These are phyloP conservation scores for Apiotrichum laibachii DNA, from an alignment of 1,284 basidiomycete genomes.

Conservation along the genomic window DNA sequence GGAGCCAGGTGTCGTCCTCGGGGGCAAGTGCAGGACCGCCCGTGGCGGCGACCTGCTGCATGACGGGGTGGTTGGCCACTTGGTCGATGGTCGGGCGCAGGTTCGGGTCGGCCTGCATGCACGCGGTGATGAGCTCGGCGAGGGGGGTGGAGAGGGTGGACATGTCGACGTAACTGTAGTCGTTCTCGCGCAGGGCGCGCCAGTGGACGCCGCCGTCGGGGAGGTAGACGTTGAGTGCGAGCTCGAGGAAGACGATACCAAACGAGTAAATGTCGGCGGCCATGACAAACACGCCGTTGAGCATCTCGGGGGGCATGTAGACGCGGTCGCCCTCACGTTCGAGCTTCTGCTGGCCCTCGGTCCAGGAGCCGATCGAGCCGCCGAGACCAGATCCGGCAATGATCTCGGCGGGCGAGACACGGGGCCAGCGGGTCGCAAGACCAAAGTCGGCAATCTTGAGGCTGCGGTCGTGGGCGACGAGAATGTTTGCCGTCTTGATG, in stretches of 20 bases:
- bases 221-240: constrained; percentile 90
- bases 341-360: constrained; percentile 53
- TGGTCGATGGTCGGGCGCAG: constrained; percentile 61
- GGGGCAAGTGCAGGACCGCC: constrained; percentile 49
- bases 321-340: constrained; percentile 96
- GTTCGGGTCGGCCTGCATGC: constrained; percentile 73
- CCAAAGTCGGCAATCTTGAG: constrained; percentile 99
- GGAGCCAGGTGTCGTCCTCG: constrained; percentile 45
- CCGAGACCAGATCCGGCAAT: constrained; percentile 50
- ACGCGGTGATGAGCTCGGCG: constrained; percentile 65
- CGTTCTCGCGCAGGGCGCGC: constrained; percentile 88
- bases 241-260: constrained; percentile 93
- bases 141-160: constrained; percentile 68
- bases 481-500: constrained; percentile 96
- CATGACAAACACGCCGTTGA: constrained; percentile 85
- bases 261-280: constrained; percentile 96
- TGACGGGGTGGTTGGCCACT: constrained; percentile 65
- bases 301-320: constrained; percentile 96
- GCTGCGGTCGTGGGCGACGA: constrained; percentile 81
- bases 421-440: constrained; percentile 85
- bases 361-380: constrained; percentile 27
- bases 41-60: constrained; percentile 63
- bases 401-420: constrained; percentile 52
- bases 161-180: constrained; percentile 83
- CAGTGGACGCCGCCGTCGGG: constrained; percentile 93